Evolutionary conservation across 139 green algal genomes (phyloP), one percentile per base, ranked within the genome.

Genomic region (Asterochloris erici): DNA sequence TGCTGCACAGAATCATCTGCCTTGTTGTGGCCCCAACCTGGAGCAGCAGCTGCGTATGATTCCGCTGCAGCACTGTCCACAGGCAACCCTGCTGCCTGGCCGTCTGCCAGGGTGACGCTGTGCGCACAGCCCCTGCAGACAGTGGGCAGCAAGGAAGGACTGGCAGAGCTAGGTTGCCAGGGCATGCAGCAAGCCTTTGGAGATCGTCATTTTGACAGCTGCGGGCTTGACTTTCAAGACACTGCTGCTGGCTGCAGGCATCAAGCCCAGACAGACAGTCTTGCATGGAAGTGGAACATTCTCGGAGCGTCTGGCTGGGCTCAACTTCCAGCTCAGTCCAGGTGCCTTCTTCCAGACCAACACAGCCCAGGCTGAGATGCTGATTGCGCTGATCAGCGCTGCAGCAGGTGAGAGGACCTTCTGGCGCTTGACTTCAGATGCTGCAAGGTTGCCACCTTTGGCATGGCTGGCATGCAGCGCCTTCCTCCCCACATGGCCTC

Each of bases 331-430:
- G 26, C 87, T 98, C 6, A 95, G 89, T 0, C 83, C 93, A 9
- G 86, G 87, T 11, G 93, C 89, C 9, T 98, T 98, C 85, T 98
- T 98, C 84, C 95, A 98, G 84, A 93, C 90, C 80, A 98, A 98
- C 87, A 94, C 88, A 0, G 17, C n/a, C 14, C 92, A 97, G 82
- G 90, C 94, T 11, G 89, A 95, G 68, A 77, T 86, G 68, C 84
- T 98, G 81, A 97, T 92, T 78, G n/a, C 73, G 2, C 64, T 91
- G 21, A 89, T 96, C 69, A 81, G 86, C 12, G 78, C 90, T 17
- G 87, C 82, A 11, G 88, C 88, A 71, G 87, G 61, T 79, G 27
- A 77, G 27, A 77, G 64, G 24, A 68, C 19, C 12, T 79, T 29
- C 47, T 77, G 76, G 38, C 38, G 38, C 38, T 54, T 54, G 38